These are phyloP conservation scores for Penicillium digitatum DNA, from an alignment of 2,329 filamentous ascomycete species.

Conservation along the genomic window DNA sequence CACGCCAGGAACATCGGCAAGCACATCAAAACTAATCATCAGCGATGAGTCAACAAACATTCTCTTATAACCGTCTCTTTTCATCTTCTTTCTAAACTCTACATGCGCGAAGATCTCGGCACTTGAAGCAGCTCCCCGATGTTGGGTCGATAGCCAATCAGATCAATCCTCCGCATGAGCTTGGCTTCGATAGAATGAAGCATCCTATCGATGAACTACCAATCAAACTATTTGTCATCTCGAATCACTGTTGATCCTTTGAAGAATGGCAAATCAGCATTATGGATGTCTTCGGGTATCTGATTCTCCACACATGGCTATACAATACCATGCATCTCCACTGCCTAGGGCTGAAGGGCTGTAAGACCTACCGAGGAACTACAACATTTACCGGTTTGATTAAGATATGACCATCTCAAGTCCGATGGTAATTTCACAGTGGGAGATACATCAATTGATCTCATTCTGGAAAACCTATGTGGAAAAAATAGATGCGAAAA, in stretches of 20 bases:
- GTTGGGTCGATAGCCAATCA: background rate
- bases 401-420: no score
- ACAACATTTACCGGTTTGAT: no score
- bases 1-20: background rate
- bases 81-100: no score
- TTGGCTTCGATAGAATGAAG: slow-evolving; percentile 6
- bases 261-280: no score
- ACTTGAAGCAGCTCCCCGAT: background rate
- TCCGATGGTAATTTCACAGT: background rate
- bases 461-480: background rate
- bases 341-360: no score
- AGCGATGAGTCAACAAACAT: background rate
- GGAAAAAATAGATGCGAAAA: background rate
- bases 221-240: no score
- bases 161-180: background rate
- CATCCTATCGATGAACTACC: no score
- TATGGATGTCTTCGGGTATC: no score
- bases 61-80: background rate
- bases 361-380: no score
- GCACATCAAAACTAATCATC: background rate
- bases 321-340: no score
- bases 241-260: no score
- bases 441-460: background rate
- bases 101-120: background rate
- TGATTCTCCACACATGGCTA: no score